Evolutionary conservation across 352 stramenopile species (phyloP).

Genomic region (Halophytophthora batemanensis): DNA sequence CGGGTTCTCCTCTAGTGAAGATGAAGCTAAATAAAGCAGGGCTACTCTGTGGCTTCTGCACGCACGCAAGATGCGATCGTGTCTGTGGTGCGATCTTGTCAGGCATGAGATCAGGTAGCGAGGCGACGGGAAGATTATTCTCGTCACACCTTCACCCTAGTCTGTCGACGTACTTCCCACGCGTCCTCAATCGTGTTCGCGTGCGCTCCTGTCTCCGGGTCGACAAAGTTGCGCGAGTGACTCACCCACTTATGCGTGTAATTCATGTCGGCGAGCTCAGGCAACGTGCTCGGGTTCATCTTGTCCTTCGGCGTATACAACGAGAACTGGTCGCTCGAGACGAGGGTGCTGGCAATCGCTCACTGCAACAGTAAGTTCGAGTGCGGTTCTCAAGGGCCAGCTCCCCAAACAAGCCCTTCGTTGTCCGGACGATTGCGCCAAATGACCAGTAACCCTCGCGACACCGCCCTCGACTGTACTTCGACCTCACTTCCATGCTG

Average conservation of each 20-base stretch:
- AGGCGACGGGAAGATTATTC: too few species aligned
- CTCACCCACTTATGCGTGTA: conserved; percentile 18
- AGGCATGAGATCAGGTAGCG: too few species aligned
- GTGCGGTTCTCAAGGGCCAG: conserved; percentile 17
- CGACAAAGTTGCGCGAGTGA: conserved; percentile 19
- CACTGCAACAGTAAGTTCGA: conserved; percentile 13
- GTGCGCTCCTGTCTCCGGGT: conserved; percentile 10
- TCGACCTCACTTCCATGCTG: conserved; percentile 18
- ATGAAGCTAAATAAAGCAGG: too few species aligned
- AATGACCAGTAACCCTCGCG: conserved; percentile 29
- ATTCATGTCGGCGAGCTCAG: conserved; percentile 10
- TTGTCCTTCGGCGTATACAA: conserved; percentile 13
- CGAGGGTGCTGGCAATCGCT: conserved; percentile 8
- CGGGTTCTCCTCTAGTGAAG: too few species aligned
- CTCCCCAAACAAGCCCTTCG: conserved; percentile 18
- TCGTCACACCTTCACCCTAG: too few species aligned
- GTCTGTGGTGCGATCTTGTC: too few species aligned
- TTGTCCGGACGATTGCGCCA: conserved; percentile 17
- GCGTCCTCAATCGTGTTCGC: conserved; percentile 20
- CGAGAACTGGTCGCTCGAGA: conserved; percentile 18
- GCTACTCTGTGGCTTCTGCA: too few species aligned
- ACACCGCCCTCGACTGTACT: conserved; percentile 12
- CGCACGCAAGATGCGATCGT: too few species aligned
- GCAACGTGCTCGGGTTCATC: conserved; percentile 14
- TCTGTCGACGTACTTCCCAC: conserved; percentile 15